phyloP scores from a whole-genome alignment of 2,329 filamentous ascomycete genomes.

The Neofusicoccum laricinum region DNA sequence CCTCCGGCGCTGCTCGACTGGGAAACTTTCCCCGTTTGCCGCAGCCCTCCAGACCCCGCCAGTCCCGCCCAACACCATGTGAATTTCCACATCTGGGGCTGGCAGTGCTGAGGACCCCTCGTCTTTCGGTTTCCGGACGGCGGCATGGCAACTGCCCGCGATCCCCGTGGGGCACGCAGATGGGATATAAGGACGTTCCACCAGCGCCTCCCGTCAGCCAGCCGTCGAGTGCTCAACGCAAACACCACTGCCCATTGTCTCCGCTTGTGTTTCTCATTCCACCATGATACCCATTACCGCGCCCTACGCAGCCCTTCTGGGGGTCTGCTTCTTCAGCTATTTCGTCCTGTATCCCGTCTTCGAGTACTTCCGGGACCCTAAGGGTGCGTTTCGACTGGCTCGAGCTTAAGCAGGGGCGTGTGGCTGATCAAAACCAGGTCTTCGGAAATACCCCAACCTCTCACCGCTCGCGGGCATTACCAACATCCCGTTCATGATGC shows the following conservation, averaged over 20 bases:
- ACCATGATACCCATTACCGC: conserved; percentile 7
- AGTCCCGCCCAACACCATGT: neutral
- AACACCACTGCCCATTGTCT: neutral
- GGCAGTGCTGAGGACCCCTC: neutral
- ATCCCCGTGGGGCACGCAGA: neutral
- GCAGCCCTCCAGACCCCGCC: neutral
- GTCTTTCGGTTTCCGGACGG: neutral
- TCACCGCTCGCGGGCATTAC: conserved; percentile 47
- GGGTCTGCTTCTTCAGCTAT: conserved; percentile 29
- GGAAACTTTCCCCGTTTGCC: neutral
- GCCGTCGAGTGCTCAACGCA: neutral
- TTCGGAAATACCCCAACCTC: conserved; percentile 50
- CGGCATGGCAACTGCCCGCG: neutral
- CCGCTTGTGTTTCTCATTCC: neutral
- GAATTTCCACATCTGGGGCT: neutral
- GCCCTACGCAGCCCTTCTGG: conserved; percentile 27
- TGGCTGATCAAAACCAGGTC: conserved; percentile 24
- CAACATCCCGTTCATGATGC: conserved; percentile 47
- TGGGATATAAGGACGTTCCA: conserved; percentile 2
- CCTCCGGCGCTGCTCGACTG: neutral
- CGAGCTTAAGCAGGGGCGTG: neutral
- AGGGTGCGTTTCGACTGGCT: conserved; percentile 30
- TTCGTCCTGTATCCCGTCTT: conserved; percentile 42
- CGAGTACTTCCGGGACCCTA: conserved; percentile 46
- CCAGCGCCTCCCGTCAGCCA: neutral